These are phyloP conservation scores for Ophiostoma sp. DNA, from an alignment of 2,329 filamentous ascomycete species.

Conservation along the genomic window DNA sequence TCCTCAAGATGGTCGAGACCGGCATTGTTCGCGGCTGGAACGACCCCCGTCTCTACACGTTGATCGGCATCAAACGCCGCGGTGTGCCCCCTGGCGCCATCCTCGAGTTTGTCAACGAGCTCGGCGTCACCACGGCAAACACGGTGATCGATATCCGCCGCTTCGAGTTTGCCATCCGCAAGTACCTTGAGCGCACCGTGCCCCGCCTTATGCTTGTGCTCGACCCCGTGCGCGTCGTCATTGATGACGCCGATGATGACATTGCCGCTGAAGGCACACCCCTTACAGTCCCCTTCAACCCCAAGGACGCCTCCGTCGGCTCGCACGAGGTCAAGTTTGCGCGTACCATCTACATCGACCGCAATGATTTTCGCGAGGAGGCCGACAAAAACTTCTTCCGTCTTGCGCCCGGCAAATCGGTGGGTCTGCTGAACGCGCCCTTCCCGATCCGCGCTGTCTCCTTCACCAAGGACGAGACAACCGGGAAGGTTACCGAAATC, in stretches of 20 bases:
- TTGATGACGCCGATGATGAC: slow-evolving; percentile 58
- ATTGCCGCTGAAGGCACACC: slow-evolving; percentile 44
- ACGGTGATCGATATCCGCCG: slow-evolving; percentile 73
- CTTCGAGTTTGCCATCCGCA: slow-evolving; percentile 81
- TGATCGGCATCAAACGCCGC: slow-evolving; percentile 75
- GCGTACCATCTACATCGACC: slow-evolving; percentile 77
- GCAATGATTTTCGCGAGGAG: slow-evolving; percentile 68
- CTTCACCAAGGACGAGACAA: slow-evolving; percentile 59
- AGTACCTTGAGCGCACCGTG: slow-evolving; percentile 81
- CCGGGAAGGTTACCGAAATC: slow-evolving; percentile 51
- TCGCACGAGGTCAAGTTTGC: slow-evolving; percentile 60
- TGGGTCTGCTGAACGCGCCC: slow-evolving; percentile 66
- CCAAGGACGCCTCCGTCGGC: slow-evolving; percentile 68
- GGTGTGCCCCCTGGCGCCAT: slow-evolving; percentile 86
- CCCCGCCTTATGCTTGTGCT: slow-evolving; percentile 85
- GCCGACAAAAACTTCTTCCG: slow-evolving; percentile 72
- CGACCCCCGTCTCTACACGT: slow-evolving; percentile 81
- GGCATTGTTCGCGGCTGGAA: slow-evolving; percentile 81
- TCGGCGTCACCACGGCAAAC: slow-evolving; percentile 79
- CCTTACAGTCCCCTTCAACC: slow-evolving; percentile 70
- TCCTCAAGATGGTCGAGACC: slow-evolving; percentile 71
- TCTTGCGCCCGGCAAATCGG: slow-evolving; percentile 63
- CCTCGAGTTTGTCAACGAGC: slow-evolving; percentile 82
- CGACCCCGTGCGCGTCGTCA: slow-evolving; percentile 75
- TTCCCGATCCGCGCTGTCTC: slow-evolving; percentile 63